Evolutionary conservation across 139 green algal species (phyloP), one percentile per base, ranked within the genome.

Genomic region (Deuterostichococcus epilithicus): DNA sequence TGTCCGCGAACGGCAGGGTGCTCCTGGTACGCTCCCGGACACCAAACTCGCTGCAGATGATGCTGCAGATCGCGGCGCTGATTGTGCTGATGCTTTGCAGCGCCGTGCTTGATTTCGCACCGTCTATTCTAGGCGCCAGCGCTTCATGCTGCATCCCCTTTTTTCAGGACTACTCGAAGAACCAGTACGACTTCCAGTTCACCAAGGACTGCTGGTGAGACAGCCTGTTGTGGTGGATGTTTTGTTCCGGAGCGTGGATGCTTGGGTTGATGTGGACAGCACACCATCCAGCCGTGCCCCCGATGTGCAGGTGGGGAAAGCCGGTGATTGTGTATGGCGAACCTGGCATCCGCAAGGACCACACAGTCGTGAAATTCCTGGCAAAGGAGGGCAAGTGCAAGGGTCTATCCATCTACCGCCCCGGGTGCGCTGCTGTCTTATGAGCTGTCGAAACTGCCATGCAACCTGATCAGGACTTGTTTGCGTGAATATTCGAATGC

Each of bases 311-410:
- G 86, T 96, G 87, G 87, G 88, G 86, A 63, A 88, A 86, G 70
- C 65, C 86, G 36, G 78, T 94, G 15, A 39, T 92, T 5, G 77
- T 94, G 23, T 94, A 93, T 73, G 88, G 90, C 8, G 84, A 90
- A 1, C 65, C 77, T 1, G 70, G 59, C 0, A 78, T 94, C 37
- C 86, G 85, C 36, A 88, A 83, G 80, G 86, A 91, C 45, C 83
- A 95, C 76, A 80, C 87, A 4, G 89, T 94, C 25, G 63, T 88
- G 0, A 75, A 84, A 5, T 94, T 91, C 70, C 80, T 95, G 42
- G 39, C 74, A 3, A 73, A 80, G 2, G 83, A 93, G 47, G 78
- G 76, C 58, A 76, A 87, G 37, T 84, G 82, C 37, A 73, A 77
- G 3, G 73, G 63, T 5, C n/a, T 94, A 18, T 18, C 63, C 20